Evolutionary conservation across 495 filamentous ascomycete species (phyloP).

Genomic region (Penicillium cataractarum): DNA sequence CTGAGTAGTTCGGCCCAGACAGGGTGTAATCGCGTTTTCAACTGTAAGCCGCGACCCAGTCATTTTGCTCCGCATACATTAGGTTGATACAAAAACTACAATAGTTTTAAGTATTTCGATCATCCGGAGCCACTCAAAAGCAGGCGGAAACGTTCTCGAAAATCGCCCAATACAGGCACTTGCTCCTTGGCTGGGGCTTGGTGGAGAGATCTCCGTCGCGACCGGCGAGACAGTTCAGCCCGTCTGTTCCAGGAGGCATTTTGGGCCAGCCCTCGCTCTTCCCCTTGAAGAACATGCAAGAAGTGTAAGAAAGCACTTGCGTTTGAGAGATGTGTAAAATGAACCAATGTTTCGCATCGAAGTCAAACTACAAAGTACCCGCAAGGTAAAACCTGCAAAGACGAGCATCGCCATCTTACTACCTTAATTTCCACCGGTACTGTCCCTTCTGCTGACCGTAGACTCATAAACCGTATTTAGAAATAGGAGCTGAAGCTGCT

Average conservation of each 20-base stretch:
- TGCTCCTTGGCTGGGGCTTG: constrained; percentile 7
- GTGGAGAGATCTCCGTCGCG: constrained; percentile 21
- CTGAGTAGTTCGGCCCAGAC: constrained; percentile 5
- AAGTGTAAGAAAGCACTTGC: no score
- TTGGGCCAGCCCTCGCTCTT: not conserved
- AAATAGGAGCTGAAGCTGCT: not conserved
- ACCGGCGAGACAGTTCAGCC: constrained; percentile 16
- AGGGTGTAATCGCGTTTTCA: constrained; percentile 21
- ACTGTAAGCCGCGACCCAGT: constrained; percentile 35
- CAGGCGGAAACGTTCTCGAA: constrained; percentile 22
- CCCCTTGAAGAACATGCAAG: no score
- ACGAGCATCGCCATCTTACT: not conserved
- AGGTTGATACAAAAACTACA: not conserved
- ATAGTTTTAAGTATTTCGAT: constrained; percentile 16
- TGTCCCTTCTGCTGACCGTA: not conserved
- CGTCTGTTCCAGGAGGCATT: constrained; percentile 5
- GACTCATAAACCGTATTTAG: not conserved
- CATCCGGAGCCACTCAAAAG: constrained; percentile 13
- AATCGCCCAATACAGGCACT: constrained; percentile 26
- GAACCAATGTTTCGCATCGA: not conserved
- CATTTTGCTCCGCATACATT: constrained; percentile 32
- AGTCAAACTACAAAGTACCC: not conserved
- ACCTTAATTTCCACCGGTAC: not conserved
- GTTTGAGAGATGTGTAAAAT: not conserved
- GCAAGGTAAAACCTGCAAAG: not conserved